phyloP scores from a whole-genome alignment of 1,284 basidiomycete genomes.

The Chalciporus sp. region DNA sequence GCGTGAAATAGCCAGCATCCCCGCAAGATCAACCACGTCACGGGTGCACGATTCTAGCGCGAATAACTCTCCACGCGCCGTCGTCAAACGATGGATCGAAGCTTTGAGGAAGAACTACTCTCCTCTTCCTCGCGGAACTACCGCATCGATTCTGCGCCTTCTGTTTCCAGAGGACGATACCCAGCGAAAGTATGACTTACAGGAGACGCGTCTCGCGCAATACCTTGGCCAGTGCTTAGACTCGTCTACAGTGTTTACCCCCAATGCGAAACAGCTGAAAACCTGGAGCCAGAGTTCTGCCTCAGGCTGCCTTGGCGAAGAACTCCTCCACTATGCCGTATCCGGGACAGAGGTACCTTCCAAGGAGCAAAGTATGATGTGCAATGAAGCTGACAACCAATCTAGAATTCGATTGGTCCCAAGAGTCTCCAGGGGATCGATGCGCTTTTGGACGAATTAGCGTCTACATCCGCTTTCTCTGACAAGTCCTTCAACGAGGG shows the following conservation, averaged over 20 bases:
- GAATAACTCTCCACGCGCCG: conserved; percentile 39
- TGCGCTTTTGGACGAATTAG: conserved; percentile 70
- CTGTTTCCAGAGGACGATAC: conserved; percentile 83
- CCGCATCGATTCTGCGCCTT: conserved; percentile 63
- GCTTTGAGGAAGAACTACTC: conserved; percentile 44
- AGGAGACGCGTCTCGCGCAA: conserved; percentile 66
- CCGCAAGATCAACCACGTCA: conserved; percentile 24
- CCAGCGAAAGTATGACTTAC: conserved; percentile 70
- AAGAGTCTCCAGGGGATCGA: conserved; percentile 58
- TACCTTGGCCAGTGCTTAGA: conserved; percentile 56
- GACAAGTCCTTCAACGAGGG: conserved; percentile 34
- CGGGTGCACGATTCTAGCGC: conserved; percentile 21
- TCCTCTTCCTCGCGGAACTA: conserved; percentile 51
- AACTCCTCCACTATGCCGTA: conserved; percentile 48
- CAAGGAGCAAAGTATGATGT: neutral
- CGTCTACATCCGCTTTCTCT: conserved; percentile 66
- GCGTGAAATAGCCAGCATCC: conserved; percentile 43
- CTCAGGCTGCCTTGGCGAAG: conserved; percentile 71
- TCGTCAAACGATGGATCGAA: conserved; percentile 51
- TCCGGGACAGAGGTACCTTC: conserved; percentile 21
- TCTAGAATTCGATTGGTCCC: conserved; percentile 32
- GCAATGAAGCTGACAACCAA: conserved; percentile 11
- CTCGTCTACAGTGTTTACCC: conserved; percentile 36
- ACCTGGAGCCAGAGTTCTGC: conserved; percentile 53
- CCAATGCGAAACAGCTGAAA: conserved; percentile 36